Percentiles rank a stretch among this genome's conserved stretches.
Evolutionary conservation across 768 basidiomycete species (phyloP).

Genomic region (Coprinellus micaceus): DNA sequence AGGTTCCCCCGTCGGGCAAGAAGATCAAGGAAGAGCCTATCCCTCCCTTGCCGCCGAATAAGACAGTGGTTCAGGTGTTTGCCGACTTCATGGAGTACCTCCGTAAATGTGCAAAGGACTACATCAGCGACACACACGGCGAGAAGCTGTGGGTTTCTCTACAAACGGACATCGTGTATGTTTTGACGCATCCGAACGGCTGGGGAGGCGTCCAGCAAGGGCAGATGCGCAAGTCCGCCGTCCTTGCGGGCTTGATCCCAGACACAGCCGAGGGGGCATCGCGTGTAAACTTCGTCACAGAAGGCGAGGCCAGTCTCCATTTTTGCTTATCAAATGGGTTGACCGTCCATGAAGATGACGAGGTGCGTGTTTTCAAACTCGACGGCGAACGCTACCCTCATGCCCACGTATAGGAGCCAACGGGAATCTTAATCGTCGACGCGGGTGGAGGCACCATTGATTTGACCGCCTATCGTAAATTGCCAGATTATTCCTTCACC

Average conservation of each 20-base stretch:
- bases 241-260: slow-evolving; percentile 42
- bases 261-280: slow-evolving; percentile 25
- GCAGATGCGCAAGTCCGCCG: slow-evolving; percentile 44
- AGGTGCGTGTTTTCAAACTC: no score
- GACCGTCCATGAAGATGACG: not conserved
- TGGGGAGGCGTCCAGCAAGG: slow-evolving; percentile 53
- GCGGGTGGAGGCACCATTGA: slow-evolving; percentile 62
- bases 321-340: slow-evolving; percentile 31
- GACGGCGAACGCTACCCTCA: no score
- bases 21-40: not conserved
- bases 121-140: slow-evolving; percentile 37
- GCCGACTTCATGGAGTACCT: slow-evolving; percentile 41
- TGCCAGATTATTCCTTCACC: slow-evolving; percentile 17
- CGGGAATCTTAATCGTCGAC: slow-evolving; percentile 51
- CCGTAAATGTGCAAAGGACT: slow-evolving; percentile 30
- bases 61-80: slow-evolving; percentile 32
- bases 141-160: slow-evolving; percentile 22
- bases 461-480: slow-evolving; percentile 38
- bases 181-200: slow-evolving; percentile 49
- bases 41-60: slow-evolving; percentile 10
- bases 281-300: slow-evolving; percentile 47
- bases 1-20: slow-evolving; percentile 7
- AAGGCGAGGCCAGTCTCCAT: slow-evolving; percentile 54
- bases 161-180: slow-evolving; percentile 33
- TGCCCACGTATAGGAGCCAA: no score